Evolutionary conservation across 208 protist genomes (phyloP), one percentile per base, ranked within the genome.

Genomic region (Leishmania major): DNA sequence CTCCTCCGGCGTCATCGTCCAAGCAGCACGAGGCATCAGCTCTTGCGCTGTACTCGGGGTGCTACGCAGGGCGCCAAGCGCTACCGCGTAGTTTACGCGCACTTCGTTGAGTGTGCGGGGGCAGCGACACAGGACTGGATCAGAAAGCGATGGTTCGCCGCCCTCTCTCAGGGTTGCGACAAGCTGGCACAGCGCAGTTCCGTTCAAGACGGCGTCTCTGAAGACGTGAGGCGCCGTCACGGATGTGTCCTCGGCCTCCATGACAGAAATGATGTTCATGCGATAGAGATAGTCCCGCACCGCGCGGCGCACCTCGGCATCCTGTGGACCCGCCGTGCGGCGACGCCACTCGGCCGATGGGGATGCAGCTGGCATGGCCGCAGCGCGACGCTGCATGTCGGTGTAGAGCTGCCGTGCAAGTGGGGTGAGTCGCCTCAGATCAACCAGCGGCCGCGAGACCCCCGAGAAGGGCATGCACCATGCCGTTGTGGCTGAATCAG

Each of bases 211-310:
- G 35, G 89, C 84, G 75, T 97, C 94, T 47, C 82, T 75, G 51
- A 95, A 89, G 22, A 53, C 78, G 55, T 55, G 62, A 25, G 82
- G 43, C 49, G 43, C 60, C 40, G 57, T 43, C 4, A 55, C 79
- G 19, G 57, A 59, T 13, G 75, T 67, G 8, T 84, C 60, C 40
- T 62, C 43, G n/a, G 19, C n/a, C 40, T 90, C 86, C 55, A 80
- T 35, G n/a, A 66, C 64, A 55, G 83, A 79, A 17, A 95, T 72
- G 67, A 96, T 92, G 81, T 94, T 89, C 83, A 95, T 89, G 55
- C 93, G 88, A 31, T 92, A 82, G 37, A 96, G 86, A 77, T 90
- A 93, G 79, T 96, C 93, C 28, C 93, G 89, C 67, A 95, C 87
- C 15, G 88, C 88, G 4, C 80, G 67, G 57, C 89, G 85, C 77